phyloP scores from a whole-genome alignment of 2,329 filamentous ascomycete species.

The Cadophora malorum region DNA sequence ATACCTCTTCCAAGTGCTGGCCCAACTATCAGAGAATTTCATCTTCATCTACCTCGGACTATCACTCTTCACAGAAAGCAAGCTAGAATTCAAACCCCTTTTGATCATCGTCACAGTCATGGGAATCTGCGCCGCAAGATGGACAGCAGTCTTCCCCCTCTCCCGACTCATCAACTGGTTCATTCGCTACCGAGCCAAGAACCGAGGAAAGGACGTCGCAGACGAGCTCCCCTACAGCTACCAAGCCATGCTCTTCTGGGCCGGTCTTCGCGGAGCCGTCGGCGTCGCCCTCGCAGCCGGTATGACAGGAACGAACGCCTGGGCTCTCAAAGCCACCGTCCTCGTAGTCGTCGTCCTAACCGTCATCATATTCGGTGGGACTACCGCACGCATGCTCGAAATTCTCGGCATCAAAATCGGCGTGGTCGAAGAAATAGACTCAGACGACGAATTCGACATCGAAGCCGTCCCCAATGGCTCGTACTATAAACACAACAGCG shows the following conservation, averaged over 20 bases:
- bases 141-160: slow-evolving; percentile 93
- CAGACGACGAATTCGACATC: slow-evolving; percentile 98
- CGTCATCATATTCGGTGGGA: slow-evolving; percentile 98
- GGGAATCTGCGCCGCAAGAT: slow-evolving; percentile 90
- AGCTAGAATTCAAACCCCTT: slow-evolving; percentile 88
- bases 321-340: slow-evolving; percentile 90
- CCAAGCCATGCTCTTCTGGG: slow-evolving; percentile 99
- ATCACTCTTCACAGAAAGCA: slow-evolving; percentile 89
- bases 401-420: slow-evolving; percentile 96
- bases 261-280: slow-evolving; percentile 91
- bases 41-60: slow-evolving; percentile 99
- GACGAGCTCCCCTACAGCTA: slow-evolving; percentile 95
- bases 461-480: slow-evolving; percentile 50
- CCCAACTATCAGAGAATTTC: slow-evolving; percentile 97
- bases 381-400: slow-evolving; percentile 95
- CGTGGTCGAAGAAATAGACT: slow-evolving; percentile 95
- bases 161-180: slow-evolving; percentile 91
- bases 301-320: slow-evolving; percentile 80
- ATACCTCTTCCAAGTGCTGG: slow-evolving; percentile 93
- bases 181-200: slow-evolving; percentile 81
- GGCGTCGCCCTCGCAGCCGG: slow-evolving; percentile 93
- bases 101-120: slow-evolving; percentile 93
- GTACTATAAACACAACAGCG: slow-evolving; percentile 77
- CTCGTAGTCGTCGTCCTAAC: slow-evolving; percentile 96
- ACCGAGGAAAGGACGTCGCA: slow-evolving; percentile 75